phyloP scores from a whole-genome alignment of 2,329 filamentous ascomycete species.

The Macrophomina pseudophaseolina region DNA sequence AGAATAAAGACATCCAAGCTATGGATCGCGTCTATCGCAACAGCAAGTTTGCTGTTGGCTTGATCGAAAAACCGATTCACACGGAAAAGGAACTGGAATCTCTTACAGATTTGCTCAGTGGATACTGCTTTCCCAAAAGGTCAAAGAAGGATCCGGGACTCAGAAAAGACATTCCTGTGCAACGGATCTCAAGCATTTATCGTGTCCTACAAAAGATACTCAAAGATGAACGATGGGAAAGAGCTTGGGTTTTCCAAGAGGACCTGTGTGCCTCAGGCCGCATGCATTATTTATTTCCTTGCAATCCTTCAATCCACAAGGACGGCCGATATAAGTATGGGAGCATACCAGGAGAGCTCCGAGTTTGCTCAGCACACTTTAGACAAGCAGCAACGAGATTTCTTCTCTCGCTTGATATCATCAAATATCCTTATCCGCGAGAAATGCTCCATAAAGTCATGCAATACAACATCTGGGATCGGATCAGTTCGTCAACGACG shows the following conservation, averaged over 20 bases:
- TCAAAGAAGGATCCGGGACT: background rate
- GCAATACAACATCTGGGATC: constrained; percentile 34
- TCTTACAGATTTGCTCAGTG: constrained; percentile 23
- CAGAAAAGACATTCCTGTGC: background rate
- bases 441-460: constrained; percentile 32
- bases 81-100: constrained; percentile 27
- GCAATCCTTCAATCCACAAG: background rate
- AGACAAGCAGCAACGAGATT: constrained; percentile 31
- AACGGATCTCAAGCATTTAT: constrained; percentile 23
- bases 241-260: constrained; percentile 37
- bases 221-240: constrained; percentile 32
- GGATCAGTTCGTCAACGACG: constrained; percentile 12
- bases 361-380: constrained; percentile 28
- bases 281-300: constrained; percentile 32
- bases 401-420: constrained; percentile 28
- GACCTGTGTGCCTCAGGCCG: constrained; percentile 30
- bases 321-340: constrained; percentile 20
- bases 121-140: constrained; percentile 24
- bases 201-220: constrained; percentile 28
- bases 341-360: constrained; percentile 29
- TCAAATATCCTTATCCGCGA: constrained; percentile 17
- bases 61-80: constrained; percentile 29
- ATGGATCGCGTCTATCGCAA: constrained; percentile 2
- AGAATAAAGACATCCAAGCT: constrained; percentile 29
- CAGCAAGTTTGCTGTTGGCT: constrained; percentile 28